Conservation (phyloP, 768 basidiomycete species). For the Termitomyces sp. region DNA sequence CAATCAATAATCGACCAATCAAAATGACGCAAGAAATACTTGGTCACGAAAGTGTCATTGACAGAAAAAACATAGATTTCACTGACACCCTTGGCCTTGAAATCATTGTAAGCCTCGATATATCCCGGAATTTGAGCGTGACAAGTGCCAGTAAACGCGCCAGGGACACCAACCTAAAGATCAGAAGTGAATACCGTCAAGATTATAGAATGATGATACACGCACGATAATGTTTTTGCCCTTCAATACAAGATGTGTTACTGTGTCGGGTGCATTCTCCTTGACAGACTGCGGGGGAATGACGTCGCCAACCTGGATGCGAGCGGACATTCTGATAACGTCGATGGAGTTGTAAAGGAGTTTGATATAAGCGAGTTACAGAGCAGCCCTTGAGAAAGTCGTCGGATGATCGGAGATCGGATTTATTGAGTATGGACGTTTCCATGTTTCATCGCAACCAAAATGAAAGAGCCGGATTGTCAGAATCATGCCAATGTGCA, state of each 20-base stretch:
- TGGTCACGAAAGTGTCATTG: conserved; percentile 75
- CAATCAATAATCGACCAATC: neutral
- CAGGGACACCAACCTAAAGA: conserved; percentile 64
- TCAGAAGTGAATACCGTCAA: neutral
- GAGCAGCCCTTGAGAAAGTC: neutral
- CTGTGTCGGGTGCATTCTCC: conserved; percentile 44
- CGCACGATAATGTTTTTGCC: conserved; percentile 64
- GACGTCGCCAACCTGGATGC: conserved; percentile 40
- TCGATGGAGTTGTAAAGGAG: neutral
- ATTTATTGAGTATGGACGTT: no score
- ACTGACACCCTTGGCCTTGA: conserved; percentile 72
- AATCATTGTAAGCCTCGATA: conserved; percentile 59
- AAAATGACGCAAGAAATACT: conserved; percentile 25
- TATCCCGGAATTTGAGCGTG: conserved; percentile 58
- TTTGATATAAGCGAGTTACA: neutral
- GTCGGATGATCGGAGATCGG: neutral
- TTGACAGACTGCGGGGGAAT: conserved; percentile 53
- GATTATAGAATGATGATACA: conserved; percentile 4
- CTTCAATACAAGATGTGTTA: conserved; percentile 36
- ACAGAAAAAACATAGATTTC: conserved; percentile 68
- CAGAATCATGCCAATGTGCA: no score
- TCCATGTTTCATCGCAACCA: no score
- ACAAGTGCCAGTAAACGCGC: conserved; percentile 73
- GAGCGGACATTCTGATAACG: conserved; percentile 13
- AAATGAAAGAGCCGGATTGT: no score